Evolutionary conservation across 2,329 filamentous ascomycete species (phyloP).

Genomic region (Monilinia fructigena): DNA sequence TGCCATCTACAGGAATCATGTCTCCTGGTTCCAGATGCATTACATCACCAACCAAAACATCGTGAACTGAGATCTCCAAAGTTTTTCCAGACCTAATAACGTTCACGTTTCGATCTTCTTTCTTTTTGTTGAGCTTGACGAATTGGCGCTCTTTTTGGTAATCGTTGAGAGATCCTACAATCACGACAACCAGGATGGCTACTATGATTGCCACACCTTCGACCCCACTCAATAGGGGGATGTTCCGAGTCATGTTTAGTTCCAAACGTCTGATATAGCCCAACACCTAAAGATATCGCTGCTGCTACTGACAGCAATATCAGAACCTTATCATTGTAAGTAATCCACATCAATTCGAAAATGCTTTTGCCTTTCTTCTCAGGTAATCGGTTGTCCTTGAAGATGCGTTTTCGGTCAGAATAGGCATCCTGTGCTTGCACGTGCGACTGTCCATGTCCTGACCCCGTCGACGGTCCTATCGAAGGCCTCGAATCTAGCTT

Average conservation of each 20-base stretch:
- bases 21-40: slow-evolving; percentile 72
- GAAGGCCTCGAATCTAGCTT: slow-evolving; percentile 2
- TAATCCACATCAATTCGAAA: slow-evolving; percentile 71
- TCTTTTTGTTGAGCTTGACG: slow-evolving; percentile 76
- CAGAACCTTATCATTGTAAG: slow-evolving; percentile 78
- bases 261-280: slow-evolving; percentile 69
- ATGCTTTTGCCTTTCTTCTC: slow-evolving; percentile 69
- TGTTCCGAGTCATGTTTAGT: slow-evolving; percentile 48
- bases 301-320: slow-evolving; percentile 71
- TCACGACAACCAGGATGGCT: slow-evolving; percentile 72
- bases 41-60: slow-evolving; percentile 72
- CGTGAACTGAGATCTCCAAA: slow-evolving; percentile 66
- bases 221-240: slow-evolving; percentile 70
- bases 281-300: slow-evolving; percentile 70
- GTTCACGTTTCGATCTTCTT: slow-evolving; percentile 72
- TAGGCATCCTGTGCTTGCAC: slow-evolving; percentile 42
- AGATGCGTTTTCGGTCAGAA: slow-evolving; percentile 67
- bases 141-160: slow-evolving; percentile 82
- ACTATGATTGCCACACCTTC: slow-evolving; percentile 78
- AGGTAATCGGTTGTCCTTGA: slow-evolving; percentile 65
- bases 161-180: slow-evolving; percentile 76
- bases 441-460: background rate
- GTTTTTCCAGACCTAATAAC: slow-evolving; percentile 73
- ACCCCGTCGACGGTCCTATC: background rate
- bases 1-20: slow-evolving; percentile 69